Conservation (phyloP, 1,139 yeast species). For the Fermentozyma sake region DNA sequence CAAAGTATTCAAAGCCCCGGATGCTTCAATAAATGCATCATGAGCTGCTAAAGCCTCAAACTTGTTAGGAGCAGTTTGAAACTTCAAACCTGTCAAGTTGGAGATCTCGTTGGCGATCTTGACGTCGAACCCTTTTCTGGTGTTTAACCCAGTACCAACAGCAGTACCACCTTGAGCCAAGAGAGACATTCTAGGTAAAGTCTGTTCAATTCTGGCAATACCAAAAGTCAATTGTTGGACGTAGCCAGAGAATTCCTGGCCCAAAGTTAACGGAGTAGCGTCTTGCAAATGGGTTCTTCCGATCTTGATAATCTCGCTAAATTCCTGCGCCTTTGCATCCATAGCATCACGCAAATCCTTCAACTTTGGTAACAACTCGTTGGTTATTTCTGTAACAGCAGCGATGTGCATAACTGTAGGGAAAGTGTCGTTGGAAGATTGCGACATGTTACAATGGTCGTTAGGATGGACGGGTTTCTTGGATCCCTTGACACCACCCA, state of each 20-base stretch:
- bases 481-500: slow-evolving; percentile 18
- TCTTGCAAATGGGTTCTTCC: slow-evolving; percentile 21
- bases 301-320: slow-evolving; percentile 16
- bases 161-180: slow-evolving; percentile 21
- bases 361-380: slow-evolving; percentile 15
- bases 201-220: slow-evolving; percentile 14
- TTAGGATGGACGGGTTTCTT: slow-evolving; percentile 19
- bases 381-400: slow-evolving; percentile 15
- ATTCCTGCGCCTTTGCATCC: slow-evolving; percentile 14
- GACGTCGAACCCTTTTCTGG: slow-evolving; percentile 15
- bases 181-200: slow-evolving; percentile 15
- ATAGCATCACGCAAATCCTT: slow-evolving; percentile 15
- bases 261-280: slow-evolving; percentile 19
- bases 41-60: slow-evolving; percentile 21
- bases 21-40: slow-evolving; percentile 18
- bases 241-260: slow-evolving; percentile 19
- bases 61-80: slow-evolving; percentile 20
- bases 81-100: slow-evolving; percentile 14
- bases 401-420: slow-evolving; percentile 21
- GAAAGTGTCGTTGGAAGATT: slow-evolving; percentile 18
- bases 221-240: slow-evolving; percentile 18
- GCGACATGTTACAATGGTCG: slow-evolving; percentile 20
- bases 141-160: slow-evolving; percentile 19
- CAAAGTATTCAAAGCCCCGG: slow-evolving; percentile 18
- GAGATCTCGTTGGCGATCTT: slow-evolving; percentile 15